Evolutionary conservation across 2,329 filamentous ascomycete genomes (phyloP).

Genomic region (Aspergillus fumigatus): DNA sequence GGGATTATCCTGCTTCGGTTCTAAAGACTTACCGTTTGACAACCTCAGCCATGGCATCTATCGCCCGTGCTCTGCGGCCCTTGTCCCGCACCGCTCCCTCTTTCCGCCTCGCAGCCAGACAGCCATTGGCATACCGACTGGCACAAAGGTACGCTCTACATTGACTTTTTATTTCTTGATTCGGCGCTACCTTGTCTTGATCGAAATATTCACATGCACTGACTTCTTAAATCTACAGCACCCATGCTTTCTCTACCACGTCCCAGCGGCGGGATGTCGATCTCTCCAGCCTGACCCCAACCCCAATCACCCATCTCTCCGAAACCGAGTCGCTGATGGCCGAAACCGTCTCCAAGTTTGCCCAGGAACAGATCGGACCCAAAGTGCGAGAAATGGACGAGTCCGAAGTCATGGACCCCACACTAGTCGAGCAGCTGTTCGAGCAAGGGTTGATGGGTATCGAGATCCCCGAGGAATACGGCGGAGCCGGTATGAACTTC

Average conservation of each 20-base stretch:
- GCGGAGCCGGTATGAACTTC: constrained; percentile 98
- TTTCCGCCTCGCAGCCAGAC: constrained; percentile 37
- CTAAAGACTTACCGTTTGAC: background rate
- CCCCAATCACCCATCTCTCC: constrained; percentile 87
- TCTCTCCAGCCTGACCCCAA: constrained; percentile 75
- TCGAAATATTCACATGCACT: constrained; percentile 1
- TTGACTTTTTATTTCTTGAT: background rate
- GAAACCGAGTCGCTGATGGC: constrained; percentile 87
- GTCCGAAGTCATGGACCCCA: constrained; percentile 85
- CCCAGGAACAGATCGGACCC: constrained; percentile 79
- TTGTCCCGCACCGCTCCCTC: constrained; percentile 38
- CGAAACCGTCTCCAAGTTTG: constrained; percentile 86
- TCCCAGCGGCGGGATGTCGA: constrained; percentile 53
- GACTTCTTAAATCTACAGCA: constrained; percentile 21
- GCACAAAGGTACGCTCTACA: constrained; percentile 36
- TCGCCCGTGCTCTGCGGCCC: constrained; percentile 45
- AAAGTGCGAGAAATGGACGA: constrained; percentile 98
- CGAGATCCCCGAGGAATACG: constrained; percentile 95
- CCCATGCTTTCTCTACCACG: constrained; percentile 59
- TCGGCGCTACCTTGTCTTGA: background rate
- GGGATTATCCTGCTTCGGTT: background rate
- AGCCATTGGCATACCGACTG: constrained; percentile 33
- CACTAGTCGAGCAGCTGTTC: constrained; percentile 85
- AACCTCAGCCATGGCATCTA: constrained; percentile 42
- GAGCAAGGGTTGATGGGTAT: constrained; percentile 97